A percentile compares a stretch with the other conserved stretches of the same genome.
These are phyloP conservation scores for Trichodelitschia bisporula DNA, from an alignment of 495 filamentous ascomycete genomes.

Conservation along the genomic window DNA sequence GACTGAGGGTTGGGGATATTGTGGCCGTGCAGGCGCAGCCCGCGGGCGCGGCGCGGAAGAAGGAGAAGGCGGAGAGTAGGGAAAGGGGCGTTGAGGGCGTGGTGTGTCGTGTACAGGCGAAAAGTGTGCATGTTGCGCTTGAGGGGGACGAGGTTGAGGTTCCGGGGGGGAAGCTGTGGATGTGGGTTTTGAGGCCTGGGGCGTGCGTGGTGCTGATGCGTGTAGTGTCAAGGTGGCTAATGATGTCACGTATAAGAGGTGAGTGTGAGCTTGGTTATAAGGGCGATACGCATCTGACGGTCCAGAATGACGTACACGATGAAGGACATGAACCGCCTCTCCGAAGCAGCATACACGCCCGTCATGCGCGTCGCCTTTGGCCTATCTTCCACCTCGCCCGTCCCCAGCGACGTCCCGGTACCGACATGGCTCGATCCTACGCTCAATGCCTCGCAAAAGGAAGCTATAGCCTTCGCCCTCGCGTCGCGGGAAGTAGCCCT, in stretches of 20 bases:
- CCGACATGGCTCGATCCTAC: conserved; percentile 47
- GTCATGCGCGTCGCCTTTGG: conserved; percentile 76
- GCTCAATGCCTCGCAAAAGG: conserved; percentile 75
- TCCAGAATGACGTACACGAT: conserved; percentile 72
- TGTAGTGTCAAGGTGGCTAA: conserved; percentile 73
- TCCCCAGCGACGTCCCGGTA: conserved; percentile 11
- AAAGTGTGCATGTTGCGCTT: conserved; percentile 11
- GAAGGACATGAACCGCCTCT: conserved; percentile 50
- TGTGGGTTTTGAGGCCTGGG: conserved; percentile 11
- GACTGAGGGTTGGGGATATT: conserved; percentile 68
- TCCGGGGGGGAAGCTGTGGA: conserved; percentile 21
- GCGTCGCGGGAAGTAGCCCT: conserved; percentile 63
- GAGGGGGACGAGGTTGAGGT: conserved; percentile 2
- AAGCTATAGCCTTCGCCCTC: conserved; percentile 74
- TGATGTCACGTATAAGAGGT: conserved; percentile 77
- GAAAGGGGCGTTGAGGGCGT: conserved; percentile 52
- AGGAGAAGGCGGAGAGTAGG: conserved; percentile 38
- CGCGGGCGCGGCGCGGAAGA: conserved; percentile 41
- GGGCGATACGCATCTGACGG: background rate
- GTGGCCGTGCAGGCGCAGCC: conserved; percentile 59
- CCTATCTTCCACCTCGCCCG: conserved; percentile 30
- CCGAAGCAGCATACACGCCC: conserved; percentile 38
- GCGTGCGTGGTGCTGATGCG: conserved; percentile 3
- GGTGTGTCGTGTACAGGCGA: conserved; percentile 39
- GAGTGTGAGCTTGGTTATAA: conserved; percentile 3